Percentiles rank a stretch among this genome's conserved stretches.
phyloP scores from a whole-genome alignment of 2,329 filamentous ascomycete species.

The Monascus ruber region DNA sequence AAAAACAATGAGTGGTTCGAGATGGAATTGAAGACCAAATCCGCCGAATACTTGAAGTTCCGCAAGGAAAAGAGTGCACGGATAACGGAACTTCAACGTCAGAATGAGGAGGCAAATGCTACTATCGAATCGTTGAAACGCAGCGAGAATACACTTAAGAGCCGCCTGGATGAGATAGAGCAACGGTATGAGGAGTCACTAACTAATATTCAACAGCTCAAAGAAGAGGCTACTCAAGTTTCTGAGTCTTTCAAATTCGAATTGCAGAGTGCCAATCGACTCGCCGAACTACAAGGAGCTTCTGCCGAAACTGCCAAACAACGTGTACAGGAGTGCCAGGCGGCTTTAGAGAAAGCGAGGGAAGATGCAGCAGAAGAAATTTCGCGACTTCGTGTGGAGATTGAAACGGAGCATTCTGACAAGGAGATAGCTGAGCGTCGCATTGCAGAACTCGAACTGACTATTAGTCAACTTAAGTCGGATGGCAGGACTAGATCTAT shows the following conservation, averaged over 20 bases:
- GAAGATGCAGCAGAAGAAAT: conserved; percentile 53
- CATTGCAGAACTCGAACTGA: conserved; percentile 53
- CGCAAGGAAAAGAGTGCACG: conserved; percentile 89
- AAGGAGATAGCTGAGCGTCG: conserved; percentile 51
- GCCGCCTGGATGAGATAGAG: conserved; percentile 71
- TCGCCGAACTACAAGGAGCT: conserved; percentile 61
- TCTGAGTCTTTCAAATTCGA: conserved; percentile 81
- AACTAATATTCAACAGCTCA: conserved; percentile 68
- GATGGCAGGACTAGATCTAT: conserved; percentile 38
- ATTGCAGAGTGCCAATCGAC: conserved; percentile 64
- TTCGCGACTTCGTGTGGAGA: conserved; percentile 41
- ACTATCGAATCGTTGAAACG: conserved; percentile 67
- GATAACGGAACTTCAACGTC: conserved; percentile 76
- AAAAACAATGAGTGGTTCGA: conserved; percentile 92
- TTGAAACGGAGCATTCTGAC: conserved; percentile 47
- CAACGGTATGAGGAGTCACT: conserved; percentile 79
- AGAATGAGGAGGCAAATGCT: conserved; percentile 72
- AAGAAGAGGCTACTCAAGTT: conserved; percentile 69
- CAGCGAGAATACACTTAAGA: conserved; percentile 67
- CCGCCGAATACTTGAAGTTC: conserved; percentile 73
- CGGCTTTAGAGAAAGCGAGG: conserved; percentile 45
- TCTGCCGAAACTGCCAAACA: conserved; percentile 49
- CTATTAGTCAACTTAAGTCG: conserved; percentile 49
- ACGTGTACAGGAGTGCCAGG: conserved; percentile 47
- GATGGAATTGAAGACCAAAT: conserved; percentile 80